These are phyloP conservation scores for Simmondsia chinensis DNA, from an alignment of 148 eudicot species.

Conservation along the genomic window DNA sequence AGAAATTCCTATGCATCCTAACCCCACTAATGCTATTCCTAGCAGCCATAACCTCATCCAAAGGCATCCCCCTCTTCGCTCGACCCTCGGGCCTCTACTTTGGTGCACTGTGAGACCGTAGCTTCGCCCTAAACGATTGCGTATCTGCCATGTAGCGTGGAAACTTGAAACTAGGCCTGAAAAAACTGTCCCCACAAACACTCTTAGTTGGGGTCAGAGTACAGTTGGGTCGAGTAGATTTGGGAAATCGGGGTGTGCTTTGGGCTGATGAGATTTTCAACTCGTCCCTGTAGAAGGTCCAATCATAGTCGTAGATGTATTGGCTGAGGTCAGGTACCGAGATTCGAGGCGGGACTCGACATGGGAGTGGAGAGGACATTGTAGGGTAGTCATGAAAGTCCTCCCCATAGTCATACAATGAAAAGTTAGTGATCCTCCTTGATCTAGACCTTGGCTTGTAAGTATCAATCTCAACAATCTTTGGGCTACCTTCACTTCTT, in stretches of 20 bases:
- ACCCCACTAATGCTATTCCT: slow-evolving; percentile 71
- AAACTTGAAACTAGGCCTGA: slow-evolving; percentile 32
- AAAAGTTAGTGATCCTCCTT: slow-evolving; percentile 31
- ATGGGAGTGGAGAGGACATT: slow-evolving; percentile 51
- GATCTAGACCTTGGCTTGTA: slow-evolving; percentile 60
- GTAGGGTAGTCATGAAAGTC: slow-evolving; percentile 43
- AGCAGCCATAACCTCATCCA: slow-evolving; percentile 70
- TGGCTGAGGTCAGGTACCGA: slow-evolving; percentile 39
- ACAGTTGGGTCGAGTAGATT: slow-evolving; percentile 23
- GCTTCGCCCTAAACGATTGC: slow-evolving; percentile 67
- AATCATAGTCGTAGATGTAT: slow-evolving; percentile 37
- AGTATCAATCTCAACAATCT: slow-evolving; percentile 85
- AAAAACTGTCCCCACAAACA: slow-evolving; percentile 58
- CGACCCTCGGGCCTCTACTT: slow-evolving; percentile 63
- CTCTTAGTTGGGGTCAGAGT: slow-evolving; percentile 71
- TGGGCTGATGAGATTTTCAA: slow-evolving; percentile 54
- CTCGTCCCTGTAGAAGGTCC: slow-evolving; percentile 37
- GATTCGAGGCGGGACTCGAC: slow-evolving; percentile 30
- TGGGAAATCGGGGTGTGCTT: slow-evolving; percentile 61
- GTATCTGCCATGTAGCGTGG: slow-evolving; percentile 83
- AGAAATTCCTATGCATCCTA: slow-evolving; percentile 60
- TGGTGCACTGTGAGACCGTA: slow-evolving; percentile 86
- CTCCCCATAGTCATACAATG: slow-evolving; percentile 34
- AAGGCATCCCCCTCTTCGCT: slow-evolving; percentile 45
- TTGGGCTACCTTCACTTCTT: slow-evolving; percentile 59